Conservation (phyloP, 1,139 yeast species). For the Magnusiomyces starmeri region DNA sequence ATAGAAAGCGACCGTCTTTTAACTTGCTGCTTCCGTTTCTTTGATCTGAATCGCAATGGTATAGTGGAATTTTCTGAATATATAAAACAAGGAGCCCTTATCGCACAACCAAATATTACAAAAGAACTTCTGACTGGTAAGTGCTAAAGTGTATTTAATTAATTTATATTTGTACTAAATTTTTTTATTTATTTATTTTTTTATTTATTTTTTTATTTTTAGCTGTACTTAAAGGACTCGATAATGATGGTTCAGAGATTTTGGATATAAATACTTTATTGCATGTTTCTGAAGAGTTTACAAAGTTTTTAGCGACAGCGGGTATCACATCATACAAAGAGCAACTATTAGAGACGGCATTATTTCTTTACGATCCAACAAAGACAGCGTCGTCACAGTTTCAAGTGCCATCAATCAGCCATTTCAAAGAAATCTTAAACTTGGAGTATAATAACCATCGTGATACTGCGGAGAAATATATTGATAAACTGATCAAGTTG, state of each 20-base stretch:
- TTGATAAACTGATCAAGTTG: too few relatives aligned
- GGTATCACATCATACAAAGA: neutral
- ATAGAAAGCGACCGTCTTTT: slow-evolving; percentile 16
- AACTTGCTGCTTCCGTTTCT: slow-evolving; percentile 17
- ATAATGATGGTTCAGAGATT: too few relatives aligned
- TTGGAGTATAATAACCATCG: too few relatives aligned
- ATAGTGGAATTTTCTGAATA: slow-evolving; percentile 24
- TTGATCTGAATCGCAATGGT: slow-evolving; percentile 25
- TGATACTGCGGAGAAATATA: too few relatives aligned
- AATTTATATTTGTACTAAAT: neutral
- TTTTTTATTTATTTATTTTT: neutral
- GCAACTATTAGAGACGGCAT: neutral
- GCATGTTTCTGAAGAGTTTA: too few relatives aligned
- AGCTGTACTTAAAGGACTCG: neutral
- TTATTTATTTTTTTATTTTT: neutral
- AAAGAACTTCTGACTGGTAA: neutral
- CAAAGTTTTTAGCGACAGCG: neutral
- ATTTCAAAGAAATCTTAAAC: too few relatives aligned
- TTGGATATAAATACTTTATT: too few relatives aligned
- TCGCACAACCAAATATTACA: neutral
- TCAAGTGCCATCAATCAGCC: neutral
- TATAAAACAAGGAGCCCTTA: slow-evolving; percentile 8
- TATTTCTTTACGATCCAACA: neutral
- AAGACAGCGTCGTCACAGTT: neutral
- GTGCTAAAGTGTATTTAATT: neutral